These are phyloP conservation scores for Pseudogymnoascus sp. DNA, from an alignment of 2,329 filamentous ascomycete genomes.

Conservation along the genomic window DNA sequence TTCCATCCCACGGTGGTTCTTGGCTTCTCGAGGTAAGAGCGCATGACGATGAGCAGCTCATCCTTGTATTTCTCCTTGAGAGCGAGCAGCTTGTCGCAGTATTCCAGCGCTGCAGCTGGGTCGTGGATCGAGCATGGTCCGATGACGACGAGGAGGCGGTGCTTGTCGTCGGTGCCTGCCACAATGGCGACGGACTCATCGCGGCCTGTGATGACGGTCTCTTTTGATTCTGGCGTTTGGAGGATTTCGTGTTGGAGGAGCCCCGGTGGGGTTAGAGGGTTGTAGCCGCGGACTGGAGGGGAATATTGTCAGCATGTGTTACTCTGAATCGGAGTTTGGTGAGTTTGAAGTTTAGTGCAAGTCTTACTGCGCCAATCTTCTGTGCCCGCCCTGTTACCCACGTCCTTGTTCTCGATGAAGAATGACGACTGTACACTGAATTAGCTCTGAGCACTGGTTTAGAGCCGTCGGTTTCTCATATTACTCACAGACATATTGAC, in stretches of 20 bases:
- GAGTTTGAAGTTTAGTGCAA: no score
- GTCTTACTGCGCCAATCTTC: conserved; percentile 76
- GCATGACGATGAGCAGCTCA: conserved; percentile 92
- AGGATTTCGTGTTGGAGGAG: conserved; percentile 90
- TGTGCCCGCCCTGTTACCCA: conserved; percentile 63
- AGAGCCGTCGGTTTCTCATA: background rate
- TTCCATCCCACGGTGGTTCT: conserved; percentile 98
- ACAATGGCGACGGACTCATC: conserved; percentile 61
- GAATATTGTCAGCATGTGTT: conserved; percentile 21
- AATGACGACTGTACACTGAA: conserved; percentile 37
- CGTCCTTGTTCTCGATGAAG: conserved; percentile 69
- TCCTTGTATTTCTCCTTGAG: conserved; percentile 82
- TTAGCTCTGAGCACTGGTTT: conserved; percentile 15
- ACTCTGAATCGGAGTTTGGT: conserved; percentile 1
- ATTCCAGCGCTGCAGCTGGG: conserved; percentile 78
- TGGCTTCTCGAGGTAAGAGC: conserved; percentile 97
- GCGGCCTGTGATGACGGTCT: conserved; percentile 51
- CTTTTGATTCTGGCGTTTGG: conserved; percentile 35
- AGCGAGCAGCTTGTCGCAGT: conserved; percentile 74
- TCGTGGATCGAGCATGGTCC: conserved; percentile 98
- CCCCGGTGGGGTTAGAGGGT: conserved; percentile 84
- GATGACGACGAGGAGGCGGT: conserved; percentile 65
- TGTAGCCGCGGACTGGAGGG: conserved; percentile 69
- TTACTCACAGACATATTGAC: conserved; percentile 19
- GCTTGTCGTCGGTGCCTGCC: conserved; percentile 52